phyloP scores from a whole-genome alignment of 257 asterid species.

The Echites panduratus region DNA sequence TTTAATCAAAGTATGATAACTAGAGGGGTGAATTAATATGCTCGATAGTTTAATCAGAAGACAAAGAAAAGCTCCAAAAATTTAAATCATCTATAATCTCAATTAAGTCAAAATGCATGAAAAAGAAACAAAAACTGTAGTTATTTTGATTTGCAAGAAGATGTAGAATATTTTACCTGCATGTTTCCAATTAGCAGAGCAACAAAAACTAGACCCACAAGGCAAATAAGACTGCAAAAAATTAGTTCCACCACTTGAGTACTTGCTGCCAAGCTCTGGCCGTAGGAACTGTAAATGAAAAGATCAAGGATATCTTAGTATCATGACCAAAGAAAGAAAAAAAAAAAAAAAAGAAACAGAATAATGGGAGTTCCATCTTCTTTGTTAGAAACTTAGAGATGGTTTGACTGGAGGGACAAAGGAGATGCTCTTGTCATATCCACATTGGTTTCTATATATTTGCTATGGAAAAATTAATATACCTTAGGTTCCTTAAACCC shows the following conservation, averaged over 20 bases:
- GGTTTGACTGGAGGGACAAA: too few species aligned
- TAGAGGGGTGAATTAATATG: background rate
- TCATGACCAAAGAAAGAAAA: constrained; percentile 6
- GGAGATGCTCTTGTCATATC: too few species aligned
- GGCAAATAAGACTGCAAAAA: constrained; percentile 61
- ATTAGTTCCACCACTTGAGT: constrained; percentile 48
- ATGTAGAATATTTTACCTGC: constrained; percentile 47
- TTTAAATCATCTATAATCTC: too few species aligned
- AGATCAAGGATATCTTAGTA: constrained; percentile 6
- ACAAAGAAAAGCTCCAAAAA: background rate
- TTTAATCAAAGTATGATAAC: background rate
- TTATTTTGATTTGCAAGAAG: background rate
- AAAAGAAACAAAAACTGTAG: too few species aligned
- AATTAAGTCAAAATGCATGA: too few species aligned
- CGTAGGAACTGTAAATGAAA: constrained; percentile 59
- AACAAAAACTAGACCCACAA: constrained; percentile 78
- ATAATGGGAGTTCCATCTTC: too few species aligned
- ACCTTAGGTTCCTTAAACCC: constrained; percentile 74
- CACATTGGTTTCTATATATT: background rate
- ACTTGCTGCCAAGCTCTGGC: constrained; percentile 57
- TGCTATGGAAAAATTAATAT: background rate
- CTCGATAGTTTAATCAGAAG: background rate
- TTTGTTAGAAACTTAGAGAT: too few species aligned
- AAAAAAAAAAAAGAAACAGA: too few species aligned
- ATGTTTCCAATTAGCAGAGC: constrained; percentile 76